These are phyloP conservation scores for Chaetomium cochliodes DNA, from an alignment of 495 filamentous ascomycete genomes.

Conservation along the genomic window DNA sequence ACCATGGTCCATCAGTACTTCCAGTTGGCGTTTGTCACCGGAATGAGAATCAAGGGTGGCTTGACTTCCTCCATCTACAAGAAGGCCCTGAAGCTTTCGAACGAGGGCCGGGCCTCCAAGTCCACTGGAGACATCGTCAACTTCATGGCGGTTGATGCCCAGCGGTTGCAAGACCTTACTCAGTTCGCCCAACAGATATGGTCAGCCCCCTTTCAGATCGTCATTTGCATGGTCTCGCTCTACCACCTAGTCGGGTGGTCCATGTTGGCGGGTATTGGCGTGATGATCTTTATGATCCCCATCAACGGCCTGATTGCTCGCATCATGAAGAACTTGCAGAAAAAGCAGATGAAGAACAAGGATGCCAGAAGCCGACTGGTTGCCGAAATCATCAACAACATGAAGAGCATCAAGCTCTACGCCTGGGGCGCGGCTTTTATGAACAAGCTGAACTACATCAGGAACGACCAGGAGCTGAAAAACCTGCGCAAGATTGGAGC, in stretches of 20 bases:
- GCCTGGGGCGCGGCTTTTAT: conserved; percentile 97
- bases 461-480: conserved; percentile 92
- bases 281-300: conserved; percentile 98
- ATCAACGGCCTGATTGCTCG: conserved; percentile 90
- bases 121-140: conserved; percentile 98
- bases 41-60: conserved; percentile 91
- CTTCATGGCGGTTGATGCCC: conserved; percentile 97
- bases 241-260: conserved; percentile 90
- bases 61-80: conserved; percentile 88
- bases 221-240: conserved; percentile 89
- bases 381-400: conserved; percentile 98
- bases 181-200: conserved; percentile 93
- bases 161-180: conserved; percentile 89
- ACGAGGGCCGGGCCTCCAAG: conserved; percentile 86
- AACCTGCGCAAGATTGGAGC: conserved; percentile 95
- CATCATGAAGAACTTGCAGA: conserved; percentile 92
- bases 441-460: conserved; percentile 90
- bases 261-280: conserved; percentile 94
- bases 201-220: conserved; percentile 96
- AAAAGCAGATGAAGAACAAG: conserved; percentile 98
- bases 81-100: conserved; percentile 85
- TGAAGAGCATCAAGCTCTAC: conserved; percentile 99
- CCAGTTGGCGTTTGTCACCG: conserved; percentile 88
- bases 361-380: conserved; percentile 89
- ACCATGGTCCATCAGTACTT: conserved; percentile 85